Evolutionary conservation across 2,329 filamentous ascomycete species (phyloP).

Genomic region (Ceratocystis harringtonii): DNA sequence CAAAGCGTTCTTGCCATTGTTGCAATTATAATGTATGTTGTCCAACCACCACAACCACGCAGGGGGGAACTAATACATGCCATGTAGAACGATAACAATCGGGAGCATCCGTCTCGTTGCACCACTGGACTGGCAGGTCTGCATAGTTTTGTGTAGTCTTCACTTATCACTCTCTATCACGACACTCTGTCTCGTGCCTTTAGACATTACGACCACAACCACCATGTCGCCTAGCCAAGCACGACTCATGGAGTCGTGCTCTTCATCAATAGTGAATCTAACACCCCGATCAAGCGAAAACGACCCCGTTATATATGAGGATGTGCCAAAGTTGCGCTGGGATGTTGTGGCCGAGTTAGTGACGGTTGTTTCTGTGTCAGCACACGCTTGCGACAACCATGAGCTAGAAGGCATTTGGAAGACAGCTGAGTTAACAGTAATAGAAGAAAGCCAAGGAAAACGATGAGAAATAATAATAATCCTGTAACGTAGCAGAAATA

Average conservation of each 20-base stretch:
- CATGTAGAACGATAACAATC: not conserved
- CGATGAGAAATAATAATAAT: not conserved
- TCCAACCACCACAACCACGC: not conserved
- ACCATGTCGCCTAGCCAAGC: not conserved
- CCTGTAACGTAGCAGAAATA: not conserved
- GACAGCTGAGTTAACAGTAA: conserved; percentile 10
- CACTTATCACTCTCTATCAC: not conserved
- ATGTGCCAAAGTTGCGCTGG: conserved; percentile 8
- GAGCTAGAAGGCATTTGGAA: conserved; percentile 3
- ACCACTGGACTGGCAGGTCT: not conserved
- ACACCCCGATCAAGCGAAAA: not conserved
- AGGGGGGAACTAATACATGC: not conserved
- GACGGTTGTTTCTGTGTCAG: not conserved
- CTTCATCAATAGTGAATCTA: not conserved
- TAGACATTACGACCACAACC: not conserved
- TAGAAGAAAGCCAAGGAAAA: conserved; percentile 4
- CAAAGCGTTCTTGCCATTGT: not conserved
- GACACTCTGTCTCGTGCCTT: not conserved
- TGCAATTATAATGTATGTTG: not conserved
- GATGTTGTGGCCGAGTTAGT: conserved; percentile 11
- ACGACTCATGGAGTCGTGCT: not conserved
- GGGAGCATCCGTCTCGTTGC: not conserved
- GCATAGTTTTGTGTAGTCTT: not conserved
- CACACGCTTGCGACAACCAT: not conserved
- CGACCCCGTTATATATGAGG: not conserved